Evolutionary conservation across 2,329 filamentous ascomycete species (phyloP), one percentile per base, ranked within the genome.

Genomic region (Fusarium dimerum): DNA sequence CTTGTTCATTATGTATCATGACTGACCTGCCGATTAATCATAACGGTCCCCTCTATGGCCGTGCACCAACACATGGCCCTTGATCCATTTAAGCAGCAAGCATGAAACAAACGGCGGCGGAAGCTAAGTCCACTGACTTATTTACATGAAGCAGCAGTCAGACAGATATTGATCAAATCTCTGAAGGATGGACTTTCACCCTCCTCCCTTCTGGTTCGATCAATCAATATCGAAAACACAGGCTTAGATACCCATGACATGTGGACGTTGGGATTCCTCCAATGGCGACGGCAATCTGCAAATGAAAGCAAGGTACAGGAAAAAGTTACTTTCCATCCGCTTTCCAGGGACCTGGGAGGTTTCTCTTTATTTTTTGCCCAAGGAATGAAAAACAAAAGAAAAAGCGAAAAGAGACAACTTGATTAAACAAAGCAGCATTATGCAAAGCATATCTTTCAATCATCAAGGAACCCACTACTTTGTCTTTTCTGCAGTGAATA

Each of bases 21-120:
- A 26, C 20, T 26, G 20, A 26, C 32, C 10, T 26, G 20, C 7
- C 20, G 20, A 26, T 26, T 26, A 26, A 26, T 26, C 20, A 26
- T 26, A 26, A 26, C 20, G 20, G 20, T 26, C 20, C 20, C 20
- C 20, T 26, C 40, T 48, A 36, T 52, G 53, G 49, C 60, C 60
- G 57, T 54, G 60, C 51, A 50, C 60, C 48, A 59, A 57, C 50
- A 50, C 57, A 50, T 50, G 43, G 42, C 40, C 51, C 48, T 47
- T 40, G 50, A 45, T 40, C 40, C 55, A 50, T 56, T 63, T 59
- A 60, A 60, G 56, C 54, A 65, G 63, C 62, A 54, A 63, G 32
- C 56, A 50, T 54, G 62, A 60, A 60, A 61, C 58, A 61, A 55
- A 53, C 49, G 48, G 49, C 48, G 55, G 49, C 57, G 59, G 58